Evolutionary conservation across 495 filamentous ascomycete species (phyloP).

Genomic region (Delitschia confertaspora): DNA sequence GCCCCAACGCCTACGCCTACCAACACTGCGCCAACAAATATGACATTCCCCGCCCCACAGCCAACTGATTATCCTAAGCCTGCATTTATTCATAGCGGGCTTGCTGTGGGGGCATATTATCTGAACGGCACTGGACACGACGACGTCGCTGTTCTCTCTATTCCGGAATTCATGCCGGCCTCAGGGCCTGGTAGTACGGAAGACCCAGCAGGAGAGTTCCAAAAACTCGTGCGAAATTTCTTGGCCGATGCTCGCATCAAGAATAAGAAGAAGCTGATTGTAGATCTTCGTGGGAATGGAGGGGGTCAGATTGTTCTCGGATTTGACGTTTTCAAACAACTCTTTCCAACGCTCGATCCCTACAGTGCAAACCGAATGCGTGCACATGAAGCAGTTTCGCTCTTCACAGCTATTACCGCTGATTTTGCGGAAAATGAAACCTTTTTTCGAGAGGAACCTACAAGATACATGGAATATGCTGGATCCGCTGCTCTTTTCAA

Average conservation of each 20-base stretch:
- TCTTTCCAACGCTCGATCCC: constrained; percentile 20
- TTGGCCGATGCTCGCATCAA: constrained; percentile 8
- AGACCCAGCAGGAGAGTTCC: constrained; percentile 13
- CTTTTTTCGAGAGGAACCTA: background rate
- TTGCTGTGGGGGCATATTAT: constrained; percentile 24
- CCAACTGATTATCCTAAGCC: constrained; percentile 18
- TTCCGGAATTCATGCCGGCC: constrained; percentile 21
- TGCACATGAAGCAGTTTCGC: constrained; percentile 16
- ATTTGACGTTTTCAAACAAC: constrained; percentile 28
- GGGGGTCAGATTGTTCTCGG: constrained; percentile 21
- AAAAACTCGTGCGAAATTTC: constrained; percentile 18
- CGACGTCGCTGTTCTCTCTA: constrained; percentile 26
- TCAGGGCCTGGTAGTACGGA: constrained; percentile 2
- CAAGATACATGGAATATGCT: background rate
- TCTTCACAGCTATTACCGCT: constrained; percentile 7
- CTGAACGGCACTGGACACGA: constrained; percentile 23
- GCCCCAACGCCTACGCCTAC: constrained; percentile 1
- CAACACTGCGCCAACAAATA: constrained; percentile 4
- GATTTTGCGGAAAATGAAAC: constrained; percentile 4
- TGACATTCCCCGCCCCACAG: constrained; percentile 1
- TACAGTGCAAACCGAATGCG: constrained; percentile 23
- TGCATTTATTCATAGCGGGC: constrained; percentile 9
- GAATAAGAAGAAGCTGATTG: constrained; percentile 24
- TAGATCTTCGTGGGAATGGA: constrained; percentile 25
- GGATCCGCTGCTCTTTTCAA: constrained; percentile 9